These are phyloP conservation scores for Kodamaea sagamina DNA, from an alignment of 805 yeast species.

Conservation along the genomic window DNA sequence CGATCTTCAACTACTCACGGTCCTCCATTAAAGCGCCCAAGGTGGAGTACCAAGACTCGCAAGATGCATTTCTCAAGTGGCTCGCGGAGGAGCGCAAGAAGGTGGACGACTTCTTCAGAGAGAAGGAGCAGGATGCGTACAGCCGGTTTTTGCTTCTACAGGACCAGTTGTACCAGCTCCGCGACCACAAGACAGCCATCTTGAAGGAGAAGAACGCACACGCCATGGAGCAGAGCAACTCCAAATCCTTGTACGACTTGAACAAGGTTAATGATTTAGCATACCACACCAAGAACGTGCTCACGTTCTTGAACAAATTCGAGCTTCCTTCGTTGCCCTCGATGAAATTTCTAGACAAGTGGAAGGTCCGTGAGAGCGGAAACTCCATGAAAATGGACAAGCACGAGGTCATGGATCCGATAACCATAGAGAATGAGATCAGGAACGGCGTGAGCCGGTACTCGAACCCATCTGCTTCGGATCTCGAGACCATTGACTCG, in stretches of 20 bases:
- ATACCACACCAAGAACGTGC: conserved; percentile 26
- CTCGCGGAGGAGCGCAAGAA: conserved; percentile 59
- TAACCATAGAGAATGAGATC: conserved; percentile 38
- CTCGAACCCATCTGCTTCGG: conserved; percentile 5
- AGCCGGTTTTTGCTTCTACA: conserved; percentile 62
- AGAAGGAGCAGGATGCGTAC: conserved; percentile 60
- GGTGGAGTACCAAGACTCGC: conserved; percentile 20
- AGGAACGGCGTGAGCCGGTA: conserved; percentile 24
- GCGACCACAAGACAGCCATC: conserved; percentile 47
- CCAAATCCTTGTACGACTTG: conserved; percentile 14
- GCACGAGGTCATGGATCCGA: conserved; percentile 10
- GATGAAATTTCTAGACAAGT: conserved; percentile 26
- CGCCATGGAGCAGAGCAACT: conserved; percentile 13
- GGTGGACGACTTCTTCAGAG: conserved; percentile 61
- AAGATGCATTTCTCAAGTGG: conserved; percentile 60
- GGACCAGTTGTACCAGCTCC: conserved; percentile 65
- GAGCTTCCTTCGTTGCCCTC: conserved; percentile 48
- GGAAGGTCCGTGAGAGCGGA: conserved; percentile 3
- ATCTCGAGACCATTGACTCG: conserved; percentile 8
- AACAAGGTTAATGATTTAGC: conserved; percentile 33
- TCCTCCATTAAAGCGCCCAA: conserved; percentile 21
- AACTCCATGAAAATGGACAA: conserved; percentile 6
- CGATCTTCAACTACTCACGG: conserved; percentile 26
- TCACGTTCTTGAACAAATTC: conserved; percentile 28
- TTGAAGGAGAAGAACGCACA: conserved; percentile 15